Base-by-base conservation (phyloP, 2,329 filamentous ascomycete species). In the Xylariaceae sp. region DNA sequence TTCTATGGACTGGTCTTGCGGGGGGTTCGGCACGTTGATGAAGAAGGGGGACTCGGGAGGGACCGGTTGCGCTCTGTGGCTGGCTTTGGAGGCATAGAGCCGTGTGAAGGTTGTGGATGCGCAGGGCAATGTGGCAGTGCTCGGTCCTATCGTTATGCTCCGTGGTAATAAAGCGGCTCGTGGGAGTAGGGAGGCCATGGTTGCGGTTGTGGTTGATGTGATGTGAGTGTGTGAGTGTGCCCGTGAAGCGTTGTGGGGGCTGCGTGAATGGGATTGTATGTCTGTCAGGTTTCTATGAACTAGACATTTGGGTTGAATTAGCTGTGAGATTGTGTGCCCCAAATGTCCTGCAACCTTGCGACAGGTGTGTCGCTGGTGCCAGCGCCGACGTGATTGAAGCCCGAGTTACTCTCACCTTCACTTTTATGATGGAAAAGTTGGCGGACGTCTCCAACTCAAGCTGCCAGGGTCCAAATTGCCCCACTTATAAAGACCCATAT, bases 21-120 rank as follows among this genome's bases (percentile, higher is more conserved):
- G 80, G 46, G 88, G 81, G 62, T 79, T 78, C 45, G 92, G 92
- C 51, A 96, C 77, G 61, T 89, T 84, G 73, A 97, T 88, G 76
- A 88, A 97, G 60, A 82, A 81, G 44, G 94, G 92, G 34, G 91
- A 95, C 69, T 96, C 89, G 46, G 94, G 92, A 16, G 87, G 86
- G 59, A 92, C 88, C 55, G 82, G 76, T 22, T 50, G 50, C 1
- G n/a, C 10, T 5, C 46, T 10, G 32, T 4, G 32, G 10, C 32
- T 3, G 32, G 32, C 4, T n/a, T 34, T 34, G 32, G 32, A 75
- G 58, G 74, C 72, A 65, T 80, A 80, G 51, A 72, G 54, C 60
- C 72, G 70, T 44, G 69, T 60, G 48, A 67, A 59, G 21, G 63
- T 56, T 55, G 62, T 58, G 53, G 57, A 57, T 60, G 68, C 56